These are phyloP conservation scores for Blastomyces gilchristii DNA, from an alignment of 2,329 filamentous ascomycete genomes.

Conservation along the genomic window DNA sequence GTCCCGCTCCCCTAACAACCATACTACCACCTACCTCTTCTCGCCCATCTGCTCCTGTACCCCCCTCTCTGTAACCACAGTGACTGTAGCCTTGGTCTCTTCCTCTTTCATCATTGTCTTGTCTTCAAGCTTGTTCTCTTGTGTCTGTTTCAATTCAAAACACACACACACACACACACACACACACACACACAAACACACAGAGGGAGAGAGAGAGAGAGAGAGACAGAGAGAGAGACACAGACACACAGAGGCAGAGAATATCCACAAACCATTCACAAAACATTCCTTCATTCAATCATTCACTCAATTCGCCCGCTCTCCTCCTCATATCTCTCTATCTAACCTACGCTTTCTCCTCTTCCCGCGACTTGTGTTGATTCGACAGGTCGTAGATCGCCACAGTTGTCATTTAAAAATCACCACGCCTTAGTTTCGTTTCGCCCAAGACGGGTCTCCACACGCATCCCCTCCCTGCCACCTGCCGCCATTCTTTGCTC, in stretches of 20 bases:
- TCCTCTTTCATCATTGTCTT: conserved; percentile 52
- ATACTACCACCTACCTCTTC: too few relatives aligned
- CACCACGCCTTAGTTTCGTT: conserved; percentile 16
- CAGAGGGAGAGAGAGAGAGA: too few relatives aligned
- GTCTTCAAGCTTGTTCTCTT: conserved; percentile 48
- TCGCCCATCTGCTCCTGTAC: too few relatives aligned
- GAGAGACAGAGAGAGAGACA: too few relatives aligned
- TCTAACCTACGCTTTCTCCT: background rate
- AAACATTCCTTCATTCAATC: background rate
- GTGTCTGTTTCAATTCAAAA: too few relatives aligned
- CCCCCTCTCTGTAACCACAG: too few relatives aligned
- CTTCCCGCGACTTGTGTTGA: background rate
- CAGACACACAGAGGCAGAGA: too few relatives aligned
- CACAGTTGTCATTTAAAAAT: conserved; percentile 13
- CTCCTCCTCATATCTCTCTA: conserved; percentile 9
- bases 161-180: background rate
- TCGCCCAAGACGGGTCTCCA: conserved; percentile 48
- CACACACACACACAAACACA: too few relatives aligned
- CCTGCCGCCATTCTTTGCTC: conserved; percentile 37
- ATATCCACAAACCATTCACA: background rate
- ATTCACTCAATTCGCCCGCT: conserved; percentile 4
- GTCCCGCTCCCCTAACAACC: too few relatives aligned
- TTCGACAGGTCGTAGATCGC: background rate
- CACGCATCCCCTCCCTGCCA: conserved; percentile 26
- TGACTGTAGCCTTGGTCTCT: too few relatives aligned